Evolutionary conservation across 164 flowering plant genomes (phyloP).

Genomic region (Magnolia changhungtana): DNA sequence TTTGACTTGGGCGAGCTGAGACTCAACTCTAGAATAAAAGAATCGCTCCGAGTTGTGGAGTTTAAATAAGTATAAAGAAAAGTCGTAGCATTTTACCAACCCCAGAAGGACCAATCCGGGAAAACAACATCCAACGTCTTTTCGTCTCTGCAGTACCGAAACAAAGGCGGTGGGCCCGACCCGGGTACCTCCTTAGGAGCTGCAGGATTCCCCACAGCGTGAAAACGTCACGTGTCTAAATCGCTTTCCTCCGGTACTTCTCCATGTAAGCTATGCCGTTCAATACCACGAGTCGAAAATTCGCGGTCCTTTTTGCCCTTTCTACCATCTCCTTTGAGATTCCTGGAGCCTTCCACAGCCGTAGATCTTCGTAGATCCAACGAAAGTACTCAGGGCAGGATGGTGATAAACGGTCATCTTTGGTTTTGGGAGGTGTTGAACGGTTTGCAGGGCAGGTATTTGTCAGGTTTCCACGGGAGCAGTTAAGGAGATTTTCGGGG

Average conservation of each 20-base stretch:
- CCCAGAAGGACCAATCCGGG: slow-evolving; percentile 73
- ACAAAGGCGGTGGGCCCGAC: slow-evolving; percentile 29
- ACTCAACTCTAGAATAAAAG: too few species aligned
- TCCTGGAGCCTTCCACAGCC: slow-evolving; percentile 36
- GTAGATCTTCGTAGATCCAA: slow-evolving; percentile 52
- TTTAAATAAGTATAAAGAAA: neutral
- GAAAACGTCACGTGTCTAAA: slow-evolving; percentile 40
- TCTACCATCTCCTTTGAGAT: slow-evolving; percentile 41
- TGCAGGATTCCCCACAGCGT: slow-evolving; percentile 56
- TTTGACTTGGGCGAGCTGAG: too few species aligned
- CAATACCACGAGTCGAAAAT: slow-evolving; percentile 33
- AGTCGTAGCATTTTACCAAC: slow-evolving; percentile 41
- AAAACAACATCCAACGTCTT: slow-evolving; percentile 29
- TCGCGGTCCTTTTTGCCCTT: slow-evolving; percentile 19
- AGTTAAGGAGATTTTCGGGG: neutral
- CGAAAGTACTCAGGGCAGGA: slow-evolving; percentile 43
- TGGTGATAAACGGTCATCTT: neutral
- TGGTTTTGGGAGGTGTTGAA: neutral
- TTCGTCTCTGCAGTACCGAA: slow-evolving; percentile 29
- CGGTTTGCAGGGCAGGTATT: slow-evolving; percentile 33
- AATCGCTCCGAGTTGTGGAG: too few species aligned
- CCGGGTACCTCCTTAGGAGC: slow-evolving; percentile 42
- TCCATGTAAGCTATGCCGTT: slow-evolving; percentile 34
- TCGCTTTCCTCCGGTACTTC: slow-evolving; percentile 14
- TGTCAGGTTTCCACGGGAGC: slow-evolving; percentile 20